Base-by-base conservation (phyloP, 768 basidiomycete species). In the Tricholoma matsutake region DNA sequence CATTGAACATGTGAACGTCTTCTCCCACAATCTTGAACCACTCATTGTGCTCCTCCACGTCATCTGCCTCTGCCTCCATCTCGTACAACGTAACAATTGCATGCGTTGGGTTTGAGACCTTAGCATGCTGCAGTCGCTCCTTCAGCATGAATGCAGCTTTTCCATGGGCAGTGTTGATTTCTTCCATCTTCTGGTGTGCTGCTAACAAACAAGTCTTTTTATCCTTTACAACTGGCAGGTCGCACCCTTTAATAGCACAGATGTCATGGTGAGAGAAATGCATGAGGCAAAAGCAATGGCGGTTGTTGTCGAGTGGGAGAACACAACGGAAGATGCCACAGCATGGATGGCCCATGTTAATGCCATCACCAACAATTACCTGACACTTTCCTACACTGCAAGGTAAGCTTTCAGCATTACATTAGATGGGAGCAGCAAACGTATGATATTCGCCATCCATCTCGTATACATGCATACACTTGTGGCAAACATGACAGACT, bases 401-500 rank as follows among this genome's bases (percentile, higher is more conserved):
- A 51, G 1, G 29, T 47, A n/a, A 54, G 53, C 31, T 54, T 16
- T 16, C 9, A 6, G 29, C n/a, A n/a, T 25, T n/a, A 4, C 16
- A 3, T 16, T n/a, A 29, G 2, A 25, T 10, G 4, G 9, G 29
- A 32, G 16, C 3, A 28, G 10, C 74, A 76, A 1, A 60, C 58
- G 20, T 11, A 35, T 41, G 39, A 5, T 41, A 34, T 1, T 37
- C 54, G 4, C 67, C 59, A 45, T 65, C 58, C 10, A 39, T 57
- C 16, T 60, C 11, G 55, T 54, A 71, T 2, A 57, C 6, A 0
- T 66, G 61, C 53, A 69, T 59, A 55, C 72, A 74, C 34, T 64
- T 66, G 6, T 71, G 57, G 39, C 73, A 75, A 11, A 56, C 64
- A 61, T 73, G 73, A 2, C 3, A 18, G 3, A 70, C 60, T 0